Base-by-base conservation (phyloP, 1,139 yeast species). In the Kodamaea ohmeri region DNA sequence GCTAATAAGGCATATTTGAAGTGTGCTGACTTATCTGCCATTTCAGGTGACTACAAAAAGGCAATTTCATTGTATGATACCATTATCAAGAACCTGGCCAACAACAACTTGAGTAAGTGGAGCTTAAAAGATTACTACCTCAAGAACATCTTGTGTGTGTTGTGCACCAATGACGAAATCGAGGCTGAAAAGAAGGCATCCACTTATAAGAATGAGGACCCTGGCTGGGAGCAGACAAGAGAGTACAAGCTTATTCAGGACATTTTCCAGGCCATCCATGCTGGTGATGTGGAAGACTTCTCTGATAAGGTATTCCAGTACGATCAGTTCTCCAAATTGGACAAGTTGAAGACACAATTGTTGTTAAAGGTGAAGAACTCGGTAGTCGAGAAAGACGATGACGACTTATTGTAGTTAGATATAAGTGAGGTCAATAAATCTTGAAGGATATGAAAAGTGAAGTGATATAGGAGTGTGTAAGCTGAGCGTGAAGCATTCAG, bases 21-120 rank as follows among this genome's bases (percentile, higher is more conserved):
- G 61, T 86, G 92, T 49, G 98, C 97, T 1, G 97, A 92, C 55
- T 71, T 92, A 52, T 73, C 82, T 39, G 96, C 96, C n/a, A 63
- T 82, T 41, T 71, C 75, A 39, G 89, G 81, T 11, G 76, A 86
- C 45, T 90, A 83, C 58, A 60, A 74, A 26, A 78, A 77, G 47
- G 96, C 97, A 1, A 76, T 87, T 33, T 83, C 78, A 40, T 73
- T 80, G 39, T 90, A 83, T 58, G 94, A 87, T 54, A 73, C 73
- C 40, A 79, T 90, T 29, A 92, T 90, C 32, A 79, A 82, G 60
- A 84, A 78, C 51, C 79, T 86, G 56, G 60, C 86, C 43, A 84
- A 83, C 46, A 88, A 84, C 60, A 78, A 77, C 47, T 69, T 89
- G 49, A 78, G 94, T 37, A 84, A 81, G 62, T 92, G 97, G 97